phyloP scores from a whole-genome alignment of 2,329 filamentous ascomycete species.

The Aspergillus hortae region DNA sequence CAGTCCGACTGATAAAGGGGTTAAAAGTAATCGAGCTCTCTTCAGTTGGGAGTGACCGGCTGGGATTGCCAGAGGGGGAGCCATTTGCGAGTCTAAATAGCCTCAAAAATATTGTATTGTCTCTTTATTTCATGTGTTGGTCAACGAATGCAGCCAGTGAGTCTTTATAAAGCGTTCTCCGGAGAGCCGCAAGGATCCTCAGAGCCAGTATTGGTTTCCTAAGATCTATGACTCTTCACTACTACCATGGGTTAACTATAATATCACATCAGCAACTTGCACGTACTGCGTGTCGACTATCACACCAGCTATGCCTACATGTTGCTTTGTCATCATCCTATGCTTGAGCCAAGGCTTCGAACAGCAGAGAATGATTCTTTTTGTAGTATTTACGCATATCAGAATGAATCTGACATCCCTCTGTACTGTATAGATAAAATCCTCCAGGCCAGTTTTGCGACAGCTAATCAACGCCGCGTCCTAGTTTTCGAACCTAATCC shows the following conservation, averaged over 20 bases:
- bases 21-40: constrained; percentile 4
- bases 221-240: constrained; percentile 7
- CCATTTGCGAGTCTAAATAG: constrained; percentile 6
- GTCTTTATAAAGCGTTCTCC: constrained; percentile 1
- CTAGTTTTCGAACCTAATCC: constrained; percentile 4
- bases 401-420: constrained; percentile 5
- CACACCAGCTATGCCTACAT: constrained; percentile 7
- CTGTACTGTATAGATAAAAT: constrained; percentile 4
- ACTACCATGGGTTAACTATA: constrained; percentile 10
- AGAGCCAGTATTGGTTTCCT: constrained; percentile 9
- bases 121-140: constrained; percentile 2
- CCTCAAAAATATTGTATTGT: neutral
- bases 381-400: constrained; percentile 4
- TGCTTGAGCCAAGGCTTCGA: neutral
- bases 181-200: constrained; percentile 1
- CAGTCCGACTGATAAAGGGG: constrained; percentile 1
- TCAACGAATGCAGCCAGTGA: constrained; percentile 2
- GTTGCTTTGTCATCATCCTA: constrained; percentile 4
- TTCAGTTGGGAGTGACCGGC: constrained; percentile 6
- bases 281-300: constrained; percentile 6
- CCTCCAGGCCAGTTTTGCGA: constrained; percentile 3
- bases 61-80: constrained; percentile 3
- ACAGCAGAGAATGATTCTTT: constrained; percentile 5
- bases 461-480: neutral
- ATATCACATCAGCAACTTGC: constrained; percentile 10